Evolutionary conservation across 345 rosid genomes (phyloP), one percentile per base, ranked within the genome.

Genomic region (Hibiscus trionum): DNA sequence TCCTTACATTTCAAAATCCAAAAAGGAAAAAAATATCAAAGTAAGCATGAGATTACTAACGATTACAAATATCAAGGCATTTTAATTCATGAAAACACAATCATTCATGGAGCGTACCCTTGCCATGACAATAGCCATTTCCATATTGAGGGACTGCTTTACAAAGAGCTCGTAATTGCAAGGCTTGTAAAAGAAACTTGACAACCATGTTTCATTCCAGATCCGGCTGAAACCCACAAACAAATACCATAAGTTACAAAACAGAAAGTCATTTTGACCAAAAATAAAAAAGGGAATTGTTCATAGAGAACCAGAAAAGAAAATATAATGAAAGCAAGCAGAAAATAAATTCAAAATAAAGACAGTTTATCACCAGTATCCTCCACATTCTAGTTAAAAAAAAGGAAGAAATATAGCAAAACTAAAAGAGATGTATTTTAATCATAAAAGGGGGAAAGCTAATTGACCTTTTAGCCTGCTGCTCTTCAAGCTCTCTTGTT

Each of bases 51-150:
- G 21, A 62, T 58, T 63, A 50, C 4, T 49, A 49, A 3, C 31
- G 46, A 70, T 77, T 75, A 75, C 70, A 72, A 76, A 47, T 37
- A 55, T 73, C 67, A 52, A 71, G 49, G 39, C 10, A 76, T 44
- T 69, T 24, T 66, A 7, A 66, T 55, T 58, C 35, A 26, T 26
- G 62, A 27, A 58, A 11, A 58, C 11, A 58, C 2, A 58, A 26
- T 58, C 15, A 27, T 58, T 24, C 6, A 61, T 37, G 55, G 14
- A 46, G 24, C 91, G 65, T 91, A 95, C 98, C 96, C 98, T 93
- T 75, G 97, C 99, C 99, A 90, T 90, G 85, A 89, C 89, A 78
- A 95, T 90, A 53, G 98, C 99, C 99, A 95, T 95, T 86, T 95
- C 99, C 99, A 95, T 95, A 79, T 95, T 89, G 83, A 95, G 98